Evolutionary conservation across 2,329 filamentous ascomycete genomes (phyloP).

Genomic region (Chalaropsis ovoidea): DNA sequence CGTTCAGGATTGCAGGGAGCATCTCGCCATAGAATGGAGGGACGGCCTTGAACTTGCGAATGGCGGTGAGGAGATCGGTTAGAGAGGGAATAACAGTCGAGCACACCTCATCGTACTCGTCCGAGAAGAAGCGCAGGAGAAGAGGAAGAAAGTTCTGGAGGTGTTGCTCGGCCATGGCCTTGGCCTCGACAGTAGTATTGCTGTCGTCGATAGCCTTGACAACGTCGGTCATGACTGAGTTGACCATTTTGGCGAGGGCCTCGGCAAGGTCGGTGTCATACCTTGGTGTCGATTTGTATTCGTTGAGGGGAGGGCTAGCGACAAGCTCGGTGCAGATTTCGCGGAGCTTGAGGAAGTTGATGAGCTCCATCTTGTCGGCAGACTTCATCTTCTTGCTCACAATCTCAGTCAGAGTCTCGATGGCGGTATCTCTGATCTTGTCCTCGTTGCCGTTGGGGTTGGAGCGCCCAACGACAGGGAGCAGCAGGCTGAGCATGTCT

Average conservation of each 20-base stretch:
- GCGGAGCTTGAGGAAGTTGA: conserved; percentile 77
- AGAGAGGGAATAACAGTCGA: conserved; percentile 89
- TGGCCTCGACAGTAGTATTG: conserved; percentile 51
- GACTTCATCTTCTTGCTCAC: conserved; percentile 97
- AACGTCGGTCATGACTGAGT: conserved; percentile 77
- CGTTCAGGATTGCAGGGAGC: conserved; percentile 78
- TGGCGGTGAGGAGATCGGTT: conserved; percentile 81
- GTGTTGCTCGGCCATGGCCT: conserved; percentile 66
- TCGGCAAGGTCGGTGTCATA: conserved; percentile 96
- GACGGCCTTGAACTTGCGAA: conserved; percentile 70
- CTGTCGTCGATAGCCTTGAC: conserved; percentile 71
- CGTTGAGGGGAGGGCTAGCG: conserved; percentile 66
- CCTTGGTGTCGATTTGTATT: conserved; percentile 66
- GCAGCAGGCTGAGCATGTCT: conserved; percentile 71
- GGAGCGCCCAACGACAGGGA: conserved; percentile 75
- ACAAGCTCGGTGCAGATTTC: conserved; percentile 80
- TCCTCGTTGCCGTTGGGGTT: conserved; percentile 49
- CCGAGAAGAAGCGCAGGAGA: conserved; percentile 85
- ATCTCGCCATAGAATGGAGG: conserved; percentile 67
- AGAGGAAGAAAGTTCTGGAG: conserved; percentile 77
- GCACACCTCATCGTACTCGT: conserved; percentile 97
- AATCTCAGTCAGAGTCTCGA: conserved; percentile 92
- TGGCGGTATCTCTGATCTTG: conserved; percentile 77
- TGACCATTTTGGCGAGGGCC: conserved; percentile 88
- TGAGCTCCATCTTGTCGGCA: conserved; percentile 86